These are phyloP conservation scores for Pyricularia sp. DNA, from an alignment of 2,329 filamentous ascomycete species.

Conservation along the genomic window DNA sequence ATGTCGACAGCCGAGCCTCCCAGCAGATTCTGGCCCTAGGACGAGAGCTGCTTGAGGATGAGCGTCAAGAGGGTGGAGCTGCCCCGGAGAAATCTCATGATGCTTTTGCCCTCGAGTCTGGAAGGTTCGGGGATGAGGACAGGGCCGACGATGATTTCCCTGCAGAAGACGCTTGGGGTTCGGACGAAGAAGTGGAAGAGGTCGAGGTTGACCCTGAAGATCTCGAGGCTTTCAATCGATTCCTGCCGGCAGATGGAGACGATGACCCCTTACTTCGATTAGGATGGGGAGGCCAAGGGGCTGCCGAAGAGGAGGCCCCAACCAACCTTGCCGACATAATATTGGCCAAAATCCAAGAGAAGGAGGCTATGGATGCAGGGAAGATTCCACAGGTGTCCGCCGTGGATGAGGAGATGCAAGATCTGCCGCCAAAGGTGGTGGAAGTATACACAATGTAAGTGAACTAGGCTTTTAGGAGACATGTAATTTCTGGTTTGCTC, in stretches of 20 bases:
- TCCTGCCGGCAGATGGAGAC: conserved; percentile 60
- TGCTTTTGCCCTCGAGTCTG: conserved; percentile 69
- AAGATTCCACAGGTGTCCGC: conserved; percentile 27
- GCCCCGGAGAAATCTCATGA: conserved; percentile 35
- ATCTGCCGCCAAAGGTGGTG: conserved; percentile 80
- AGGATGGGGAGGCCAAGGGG: conserved; percentile 35
- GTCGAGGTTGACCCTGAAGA: conserved; percentile 81
- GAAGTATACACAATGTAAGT: conserved; percentile 82
- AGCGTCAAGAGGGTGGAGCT: conserved; percentile 19
- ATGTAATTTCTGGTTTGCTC: background rate
- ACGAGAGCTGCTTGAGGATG: conserved; percentile 77
- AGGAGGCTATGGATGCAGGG: conserved; percentile 56
- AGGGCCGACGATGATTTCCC: conserved; percentile 33
- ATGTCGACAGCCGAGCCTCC: conserved; percentile 78
- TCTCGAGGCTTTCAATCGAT: conserved; percentile 80
- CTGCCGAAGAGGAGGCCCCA: conserved; percentile 28
- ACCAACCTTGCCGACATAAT: conserved; percentile 90
- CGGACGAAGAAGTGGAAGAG: conserved; percentile 58
- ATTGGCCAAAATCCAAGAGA: conserved; percentile 81
- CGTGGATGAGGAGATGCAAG: conserved; percentile 61
- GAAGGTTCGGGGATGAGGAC: conserved; percentile 38
- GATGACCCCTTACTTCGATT: conserved; percentile 61
- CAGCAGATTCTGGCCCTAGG: conserved; percentile 82
- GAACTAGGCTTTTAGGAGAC: background rate
- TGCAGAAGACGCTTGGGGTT: conserved; percentile 62